Conservation (phyloP, 352 stramenopile genomes). For the Phytophthora sp. region DNA sequence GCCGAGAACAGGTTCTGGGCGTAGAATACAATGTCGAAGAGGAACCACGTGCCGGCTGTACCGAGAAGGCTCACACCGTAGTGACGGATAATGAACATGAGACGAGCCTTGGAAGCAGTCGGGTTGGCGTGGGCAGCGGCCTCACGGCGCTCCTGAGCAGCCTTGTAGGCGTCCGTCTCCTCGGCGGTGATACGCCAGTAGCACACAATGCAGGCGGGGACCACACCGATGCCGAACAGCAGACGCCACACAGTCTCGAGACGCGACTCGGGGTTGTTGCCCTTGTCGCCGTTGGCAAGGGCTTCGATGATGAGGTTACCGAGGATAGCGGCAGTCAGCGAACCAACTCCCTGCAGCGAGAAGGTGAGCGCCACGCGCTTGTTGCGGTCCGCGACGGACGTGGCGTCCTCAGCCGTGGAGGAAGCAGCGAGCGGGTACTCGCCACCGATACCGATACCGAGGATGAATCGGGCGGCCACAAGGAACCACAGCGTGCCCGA, state of each 20-base stretch:
- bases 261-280: slow-evolving; percentile 39
- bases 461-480: slow-evolving; percentile 56
- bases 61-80: slow-evolving; percentile 63
- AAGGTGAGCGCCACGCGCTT: slow-evolving; percentile 64
- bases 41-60: slow-evolving; percentile 82
- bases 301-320: slow-evolving; percentile 67
- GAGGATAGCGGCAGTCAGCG: slow-evolving; percentile 61
- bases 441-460: slow-evolving; percentile 70
- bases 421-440: slow-evolving; percentile 57
- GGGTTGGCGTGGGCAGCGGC: slow-evolving; percentile 9
- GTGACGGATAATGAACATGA: slow-evolving; percentile 56
- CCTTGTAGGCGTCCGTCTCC: slow-evolving; percentile 55
- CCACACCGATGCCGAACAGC: slow-evolving; percentile 64
- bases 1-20: slow-evolving; percentile 82
- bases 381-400: slow-evolving; percentile 54
- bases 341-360: slow-evolving; percentile 69
- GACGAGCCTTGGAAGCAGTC: background rate
- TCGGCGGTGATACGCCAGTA: slow-evolving; percentile 69
- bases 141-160: slow-evolving; percentile 32
- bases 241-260: slow-evolving; percentile 74
- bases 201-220: slow-evolving; percentile 66
- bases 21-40: slow-evolving; percentile 89
- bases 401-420: slow-evolving; percentile 66
- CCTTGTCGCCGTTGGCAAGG: slow-evolving; percentile 44
- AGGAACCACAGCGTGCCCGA: slow-evolving; percentile 67